These are phyloP conservation scores for Malus sieversii DNA, from an alignment of 306 rosid species.

Conservation along the genomic window DNA sequence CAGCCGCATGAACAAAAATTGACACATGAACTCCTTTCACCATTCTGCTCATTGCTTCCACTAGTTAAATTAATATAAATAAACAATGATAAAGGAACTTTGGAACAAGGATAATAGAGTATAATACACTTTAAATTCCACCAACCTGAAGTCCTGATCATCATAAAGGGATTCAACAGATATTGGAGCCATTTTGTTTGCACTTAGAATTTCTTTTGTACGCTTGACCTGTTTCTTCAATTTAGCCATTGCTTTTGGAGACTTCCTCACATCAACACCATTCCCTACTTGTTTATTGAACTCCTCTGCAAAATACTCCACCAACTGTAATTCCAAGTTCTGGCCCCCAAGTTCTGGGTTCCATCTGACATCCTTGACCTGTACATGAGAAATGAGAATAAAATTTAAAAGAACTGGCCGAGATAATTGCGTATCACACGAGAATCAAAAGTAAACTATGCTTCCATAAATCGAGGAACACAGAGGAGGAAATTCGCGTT, in stretches of 20 bases:
- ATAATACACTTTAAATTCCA: conserved; percentile 10
- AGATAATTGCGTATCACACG: background rate
- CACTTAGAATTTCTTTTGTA: conserved; percentile 94
- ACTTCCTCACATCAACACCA: conserved; percentile 76
- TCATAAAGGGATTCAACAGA: conserved; percentile 88
- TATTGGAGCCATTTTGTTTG: conserved; percentile 88
- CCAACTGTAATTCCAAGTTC: conserved; percentile 74
- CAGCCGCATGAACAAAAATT: background rate
- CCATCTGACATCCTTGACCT: conserved; percentile 99
- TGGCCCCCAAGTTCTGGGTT: conserved; percentile 89
- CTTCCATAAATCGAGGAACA: background rate
- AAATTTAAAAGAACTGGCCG: background rate
- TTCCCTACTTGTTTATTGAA: conserved; percentile 82
- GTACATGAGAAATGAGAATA: conserved; percentile 14
- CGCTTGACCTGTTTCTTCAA: conserved; percentile 96
- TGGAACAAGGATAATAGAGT: background rate
- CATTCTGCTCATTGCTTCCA: background rate
- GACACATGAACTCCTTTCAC: background rate
- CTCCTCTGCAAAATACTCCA: conserved; percentile 83
- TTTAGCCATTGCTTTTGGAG: conserved; percentile 94
- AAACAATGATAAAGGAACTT: background rate
- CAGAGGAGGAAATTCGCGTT: background rate
- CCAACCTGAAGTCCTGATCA: conserved; percentile 83
- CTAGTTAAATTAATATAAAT: background rate
- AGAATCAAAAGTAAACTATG: background rate